These are phyloP conservation scores for Hamamelis virginiana DNA, from an alignment of 164 flowering plant genomes.

Conservation along the genomic window DNA sequence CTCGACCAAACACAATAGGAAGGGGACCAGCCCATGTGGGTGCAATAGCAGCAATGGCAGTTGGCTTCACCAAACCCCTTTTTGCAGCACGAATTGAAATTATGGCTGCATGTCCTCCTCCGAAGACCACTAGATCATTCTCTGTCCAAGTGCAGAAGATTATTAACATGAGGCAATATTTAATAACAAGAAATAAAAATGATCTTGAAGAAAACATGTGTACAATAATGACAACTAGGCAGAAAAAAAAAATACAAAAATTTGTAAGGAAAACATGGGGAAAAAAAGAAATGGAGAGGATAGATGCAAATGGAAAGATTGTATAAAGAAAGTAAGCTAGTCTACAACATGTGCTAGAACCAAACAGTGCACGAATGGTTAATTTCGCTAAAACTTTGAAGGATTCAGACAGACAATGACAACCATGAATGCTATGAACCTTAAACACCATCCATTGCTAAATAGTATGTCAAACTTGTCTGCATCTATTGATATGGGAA, in stretches of 20 bases:
- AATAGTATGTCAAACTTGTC: neutral
- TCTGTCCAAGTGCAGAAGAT: conserved; percentile 33
- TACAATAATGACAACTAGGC: neutral
- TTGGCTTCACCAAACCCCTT: conserved; percentile 69
- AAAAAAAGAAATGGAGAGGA: neutral
- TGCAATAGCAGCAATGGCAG: conserved; percentile 89
- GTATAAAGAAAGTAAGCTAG: neutral
- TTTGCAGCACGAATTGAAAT: conserved; percentile 69
- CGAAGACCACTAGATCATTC: conserved; percentile 63
- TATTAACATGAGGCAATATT: conserved; percentile 4
- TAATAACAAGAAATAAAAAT: neutral
- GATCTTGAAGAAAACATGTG: neutral
- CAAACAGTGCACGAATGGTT: neutral
- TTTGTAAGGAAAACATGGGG: neutral
- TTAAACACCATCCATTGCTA: neutral
- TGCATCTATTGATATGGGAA: neutral
- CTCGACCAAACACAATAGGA: conserved; percentile 95
- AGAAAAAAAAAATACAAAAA: neutral
- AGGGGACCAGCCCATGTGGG: conserved; percentile 99
- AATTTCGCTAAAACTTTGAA: neutral
- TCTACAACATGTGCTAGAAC: neutral
- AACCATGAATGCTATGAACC: neutral
- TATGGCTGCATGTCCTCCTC: conserved; percentile 98
- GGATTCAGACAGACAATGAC: neutral
- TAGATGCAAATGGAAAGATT: neutral